Evolutionary conservation across 352 stramenopile species (phyloP), one percentile per base, ranked within the genome.

Genomic region (Phytophthora pinifolia): DNA sequence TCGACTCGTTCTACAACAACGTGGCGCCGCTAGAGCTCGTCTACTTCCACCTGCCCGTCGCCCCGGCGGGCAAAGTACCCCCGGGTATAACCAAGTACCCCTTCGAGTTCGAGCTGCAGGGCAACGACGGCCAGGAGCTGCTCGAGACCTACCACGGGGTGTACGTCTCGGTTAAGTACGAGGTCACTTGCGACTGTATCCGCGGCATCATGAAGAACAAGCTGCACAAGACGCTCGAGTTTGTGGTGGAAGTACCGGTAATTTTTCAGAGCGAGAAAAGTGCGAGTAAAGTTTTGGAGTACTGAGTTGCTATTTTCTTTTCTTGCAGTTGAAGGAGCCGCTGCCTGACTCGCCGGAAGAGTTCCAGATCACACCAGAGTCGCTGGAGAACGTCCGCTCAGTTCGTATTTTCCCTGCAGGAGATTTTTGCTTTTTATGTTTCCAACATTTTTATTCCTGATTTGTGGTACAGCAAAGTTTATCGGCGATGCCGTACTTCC

Each of bases 111-210:
- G 75, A 86, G 54, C 62, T 96, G 13, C 54, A 79, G 33, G 74
- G 73, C 33, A 85, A 87, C 43, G 72, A 89, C 38, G 63, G 65
- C 10, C 70, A 87, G 55, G 52, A 72, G 49, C 73, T 97, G 29
- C 84, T 92, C 41, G 91, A 98, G 59, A 96, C 89, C 9, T 98
- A 98, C 63, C 91, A 98, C 51, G 91, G 91, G 39, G 87, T 96
- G 5, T 96, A 97, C 60, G 73, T 97, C 12, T 95, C 79, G 13
- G 81, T 96, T 51, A 94, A 89, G 55, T 98, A 98, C 71, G 79
- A 89, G 53, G 92, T 98, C 43, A 70, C 72, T 1, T 86, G 70
- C 49, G 86, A 92, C 54, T 95, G 86, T 56, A 72, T 91, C 35
- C 86, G 88, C 35, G 86, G 89, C 6, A 78, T 95, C 32, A 89